Evolutionary conservation across 1,284 basidiomycete genomes (phyloP).

Genomic region (Apiotrichum gracile): DNA sequence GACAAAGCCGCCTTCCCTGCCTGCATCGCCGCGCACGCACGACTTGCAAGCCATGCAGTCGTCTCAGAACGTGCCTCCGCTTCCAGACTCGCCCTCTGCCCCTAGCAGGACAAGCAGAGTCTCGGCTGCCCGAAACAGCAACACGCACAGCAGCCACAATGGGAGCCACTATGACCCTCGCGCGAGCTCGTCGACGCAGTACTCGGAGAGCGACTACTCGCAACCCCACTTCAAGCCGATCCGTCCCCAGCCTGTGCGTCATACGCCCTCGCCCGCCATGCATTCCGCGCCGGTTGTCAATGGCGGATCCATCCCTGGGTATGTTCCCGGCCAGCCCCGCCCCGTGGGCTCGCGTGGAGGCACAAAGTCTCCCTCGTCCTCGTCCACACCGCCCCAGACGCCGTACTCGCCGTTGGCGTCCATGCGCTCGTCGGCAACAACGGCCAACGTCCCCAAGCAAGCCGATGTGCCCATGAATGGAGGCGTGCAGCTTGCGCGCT

Average conservation of each 20-base stretch:
- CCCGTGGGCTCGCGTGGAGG: conserved; percentile 26
- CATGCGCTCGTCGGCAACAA: not conserved
- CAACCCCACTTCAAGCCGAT: conserved; percentile 32
- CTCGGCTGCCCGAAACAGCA: not conserved
- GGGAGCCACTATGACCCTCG: not conserved
- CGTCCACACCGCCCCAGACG: not conserved
- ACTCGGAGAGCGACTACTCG: not conserved
- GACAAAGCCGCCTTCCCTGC: conserved; percentile 11
- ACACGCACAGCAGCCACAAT: not conserved
- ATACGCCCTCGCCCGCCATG: conserved; percentile 20
- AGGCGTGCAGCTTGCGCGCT: conserved; percentile 2
- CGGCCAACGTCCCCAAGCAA: not conserved
- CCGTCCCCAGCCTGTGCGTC: conserved; percentile 28
- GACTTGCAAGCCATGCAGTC: conserved; percentile 20
- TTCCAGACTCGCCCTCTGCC: not conserved
- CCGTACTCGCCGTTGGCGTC: not conserved
- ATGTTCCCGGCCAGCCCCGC: conserved; percentile 41
- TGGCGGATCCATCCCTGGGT: conserved; percentile 16
- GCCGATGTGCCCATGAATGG: not conserved
- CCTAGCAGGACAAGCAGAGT: not conserved
- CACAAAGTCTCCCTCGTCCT: conserved; percentile 4
- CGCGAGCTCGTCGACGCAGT: not conserved
- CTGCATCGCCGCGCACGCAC: conserved; percentile 28
- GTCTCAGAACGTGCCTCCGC: not conserved
- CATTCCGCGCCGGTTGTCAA: not conserved